Conservation (phyloP, 768 basidiomycete species). For the Cystobasidium onofrii region DNA sequence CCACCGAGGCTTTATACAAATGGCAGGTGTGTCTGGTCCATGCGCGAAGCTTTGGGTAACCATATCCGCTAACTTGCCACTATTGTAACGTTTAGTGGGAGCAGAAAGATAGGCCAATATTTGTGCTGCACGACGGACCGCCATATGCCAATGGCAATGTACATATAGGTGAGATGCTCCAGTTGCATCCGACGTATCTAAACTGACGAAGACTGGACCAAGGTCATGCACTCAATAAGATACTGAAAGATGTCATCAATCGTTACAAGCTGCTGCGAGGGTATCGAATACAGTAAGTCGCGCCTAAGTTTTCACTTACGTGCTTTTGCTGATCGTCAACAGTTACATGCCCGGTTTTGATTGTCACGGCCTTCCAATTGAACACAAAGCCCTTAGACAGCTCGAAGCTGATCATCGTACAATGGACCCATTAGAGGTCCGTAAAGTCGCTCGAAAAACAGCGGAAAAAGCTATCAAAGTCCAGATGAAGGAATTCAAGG, state of each 20-base stretch:
- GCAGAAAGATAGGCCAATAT: conserved; percentile 60
- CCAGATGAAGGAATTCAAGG: conserved; percentile 70
- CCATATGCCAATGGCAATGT: conserved; percentile 95
- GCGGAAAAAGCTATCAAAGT: conserved; percentile 65
- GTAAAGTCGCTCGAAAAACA: conserved; percentile 61
- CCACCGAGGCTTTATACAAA: conserved; percentile 64
- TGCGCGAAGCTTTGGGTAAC: background rate
- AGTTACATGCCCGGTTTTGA: conserved; percentile 97
- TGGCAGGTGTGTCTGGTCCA: conserved; percentile 47
- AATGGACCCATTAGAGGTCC: conserved; percentile 58
- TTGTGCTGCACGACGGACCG: conserved; percentile 88
- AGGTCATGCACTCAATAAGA: conserved; percentile 96
- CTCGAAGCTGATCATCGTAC: conserved; percentile 52
- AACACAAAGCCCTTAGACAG: conserved; percentile 78
- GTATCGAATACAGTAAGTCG: conserved; percentile 66
- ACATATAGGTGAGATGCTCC: conserved; percentile 66
- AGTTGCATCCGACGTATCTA: background rate
- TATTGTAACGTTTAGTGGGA: conserved; percentile 51
- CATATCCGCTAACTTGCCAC: background rate
- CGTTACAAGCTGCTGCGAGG: conserved; percentile 75
- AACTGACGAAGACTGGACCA: background rate
- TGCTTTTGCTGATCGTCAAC: background rate
- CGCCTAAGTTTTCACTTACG: background rate
- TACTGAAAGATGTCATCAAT: conserved; percentile 90
- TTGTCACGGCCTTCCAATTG: conserved; percentile 94